phyloP scores from a whole-genome alignment of 2,329 filamentous ascomycete species.

The Xylariaceae sp. region DNA sequence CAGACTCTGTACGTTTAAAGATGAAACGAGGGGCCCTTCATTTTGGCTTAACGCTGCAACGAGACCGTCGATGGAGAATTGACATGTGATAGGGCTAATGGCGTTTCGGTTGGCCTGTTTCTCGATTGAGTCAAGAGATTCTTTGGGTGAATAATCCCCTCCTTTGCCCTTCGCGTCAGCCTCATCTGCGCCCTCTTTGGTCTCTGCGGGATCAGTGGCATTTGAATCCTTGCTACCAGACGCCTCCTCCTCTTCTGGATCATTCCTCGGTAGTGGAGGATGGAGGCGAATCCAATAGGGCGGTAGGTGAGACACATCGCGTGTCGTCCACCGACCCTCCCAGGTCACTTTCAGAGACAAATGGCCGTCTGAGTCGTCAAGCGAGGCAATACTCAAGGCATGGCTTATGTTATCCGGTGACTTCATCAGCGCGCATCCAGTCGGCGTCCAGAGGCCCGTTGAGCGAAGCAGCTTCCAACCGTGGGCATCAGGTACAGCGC shows the following conservation, averaged over 20 bases:
- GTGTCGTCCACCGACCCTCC: conserved; percentile 50
- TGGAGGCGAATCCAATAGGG: conserved; percentile 56
- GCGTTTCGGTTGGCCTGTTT: conserved; percentile 28
- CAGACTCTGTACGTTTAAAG: conserved; percentile 34
- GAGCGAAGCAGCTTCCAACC: conserved; percentile 55
- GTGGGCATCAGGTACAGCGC: conserved; percentile 56
- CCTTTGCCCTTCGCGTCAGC: conserved; percentile 1
- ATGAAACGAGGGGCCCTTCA: conserved; percentile 21
- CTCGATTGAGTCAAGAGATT: conserved; percentile 35
- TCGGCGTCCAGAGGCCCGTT: conserved; percentile 58
- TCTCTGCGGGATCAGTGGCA: neutral
- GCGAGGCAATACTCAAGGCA: conserved; percentile 49
- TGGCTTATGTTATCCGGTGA: conserved; percentile 47
- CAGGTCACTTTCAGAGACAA: conserved; percentile 55
- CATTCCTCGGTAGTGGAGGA: conserved; percentile 24
- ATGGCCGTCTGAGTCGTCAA: conserved; percentile 59
- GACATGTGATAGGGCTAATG: conserved; percentile 40
- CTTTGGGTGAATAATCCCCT: conserved; percentile 19
- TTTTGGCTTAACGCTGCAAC: conserved; percentile 42
- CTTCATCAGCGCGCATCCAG: conserved; percentile 53
- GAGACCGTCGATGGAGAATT: conserved; percentile 46
- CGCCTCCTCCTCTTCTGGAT: conserved; percentile 3
- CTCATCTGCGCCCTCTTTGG: neutral
- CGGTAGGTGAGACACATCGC: conserved; percentile 49
- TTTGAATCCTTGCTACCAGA: neutral